phyloP scores from a whole-genome alignment of 306 rosid species.

The Castanea crenata region DNA sequence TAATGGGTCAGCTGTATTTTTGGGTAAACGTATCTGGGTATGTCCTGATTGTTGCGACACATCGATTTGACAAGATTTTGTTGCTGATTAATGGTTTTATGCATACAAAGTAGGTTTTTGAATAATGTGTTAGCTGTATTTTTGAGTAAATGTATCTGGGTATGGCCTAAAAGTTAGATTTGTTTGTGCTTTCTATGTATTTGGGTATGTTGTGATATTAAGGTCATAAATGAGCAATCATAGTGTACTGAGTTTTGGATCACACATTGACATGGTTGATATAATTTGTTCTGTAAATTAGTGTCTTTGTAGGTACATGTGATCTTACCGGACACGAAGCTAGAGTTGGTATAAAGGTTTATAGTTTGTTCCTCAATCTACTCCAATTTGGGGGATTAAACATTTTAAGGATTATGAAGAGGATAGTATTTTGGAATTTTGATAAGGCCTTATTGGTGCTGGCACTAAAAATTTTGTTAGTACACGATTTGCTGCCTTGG shows the following conservation, averaged over 20 bases:
- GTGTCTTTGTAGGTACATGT: not conserved
- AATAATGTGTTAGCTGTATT: not conserved
- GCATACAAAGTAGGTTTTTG: not conserved
- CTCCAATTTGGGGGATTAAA: too few relatives aligned
- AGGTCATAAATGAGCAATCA: not conserved
- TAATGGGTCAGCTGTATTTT: not conserved
- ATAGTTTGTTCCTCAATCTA: not conserved
- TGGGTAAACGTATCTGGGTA: not conserved
- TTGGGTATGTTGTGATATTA: not conserved
- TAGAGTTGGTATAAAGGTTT: not conserved
- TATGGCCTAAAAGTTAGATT: not conserved
- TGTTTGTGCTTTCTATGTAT: not conserved
- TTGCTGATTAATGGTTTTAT: not conserved
- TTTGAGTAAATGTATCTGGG: not conserved
- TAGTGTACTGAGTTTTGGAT: not conserved
- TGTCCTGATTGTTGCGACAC: not conserved
- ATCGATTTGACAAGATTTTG: not conserved
- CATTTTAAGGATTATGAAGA: not conserved
- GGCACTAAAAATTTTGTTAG: not conserved
- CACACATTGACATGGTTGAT: not conserved
- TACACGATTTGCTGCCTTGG: not conserved
- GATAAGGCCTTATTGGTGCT: not conserved
- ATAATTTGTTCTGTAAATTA: not conserved
- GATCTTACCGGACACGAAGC: conserved; percentile 1
- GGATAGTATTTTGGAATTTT: not conserved